Base-by-base conservation (phyloP, 2,329 filamentous ascomycete species). In the Diaporthe vexans region DNA sequence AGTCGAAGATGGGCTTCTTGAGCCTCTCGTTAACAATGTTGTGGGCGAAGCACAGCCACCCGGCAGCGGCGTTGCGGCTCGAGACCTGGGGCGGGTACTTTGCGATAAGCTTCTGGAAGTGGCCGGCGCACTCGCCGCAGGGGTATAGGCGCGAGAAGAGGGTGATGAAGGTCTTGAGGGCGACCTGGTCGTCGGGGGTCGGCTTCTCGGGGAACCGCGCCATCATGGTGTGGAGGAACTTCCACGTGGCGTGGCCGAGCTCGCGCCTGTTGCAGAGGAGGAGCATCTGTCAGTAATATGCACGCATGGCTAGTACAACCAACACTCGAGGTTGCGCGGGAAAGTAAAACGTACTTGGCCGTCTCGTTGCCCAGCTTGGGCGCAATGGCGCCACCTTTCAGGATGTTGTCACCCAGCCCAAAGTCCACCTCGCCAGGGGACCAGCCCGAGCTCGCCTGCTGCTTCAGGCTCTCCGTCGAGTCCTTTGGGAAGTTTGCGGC, bases 311-410 rank as follows among this genome's bases (percentile, higher is more conserved):
- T n/a, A n/a, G n/a, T n/a, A n/a, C n/a, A n/a, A n/a, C n/a, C n/a
- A n/a, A n/a, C n/a, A n/a, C n/a, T n/a, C n/a, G n/a, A n/a, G n/a
- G n/a, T n/a, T n/a, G n/a, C n/a, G n/a, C n/a, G n/a, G n/a, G n/a
- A n/a, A n/a, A n/a, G n/a, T n/a, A n/a, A n/a, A n/a, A n/a, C n/a
- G 52, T 86, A 93, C 92, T 96, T 97, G 71, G 91, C 86, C 9
- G 94, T 97, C 75, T 93, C 94, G 83, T 97, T 97, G 80, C 94
- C 94, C 71, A 97, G 86, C 84, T 94, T 95, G 1, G 94, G 92
- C 68, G 94, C 94, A 79, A 95, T 96, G 4, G 91, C 92, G 72
- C 91, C 91, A 73, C 93, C 94, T 24, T 88, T 87, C 29, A 95
- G 85, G 24, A 93, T 83, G 57, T 83, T 83, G 35, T 85, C 82